Evolutionary conservation across 352 stramenopile species (phyloP).

Genomic region (Aphanomyces cochlioides): DNA sequence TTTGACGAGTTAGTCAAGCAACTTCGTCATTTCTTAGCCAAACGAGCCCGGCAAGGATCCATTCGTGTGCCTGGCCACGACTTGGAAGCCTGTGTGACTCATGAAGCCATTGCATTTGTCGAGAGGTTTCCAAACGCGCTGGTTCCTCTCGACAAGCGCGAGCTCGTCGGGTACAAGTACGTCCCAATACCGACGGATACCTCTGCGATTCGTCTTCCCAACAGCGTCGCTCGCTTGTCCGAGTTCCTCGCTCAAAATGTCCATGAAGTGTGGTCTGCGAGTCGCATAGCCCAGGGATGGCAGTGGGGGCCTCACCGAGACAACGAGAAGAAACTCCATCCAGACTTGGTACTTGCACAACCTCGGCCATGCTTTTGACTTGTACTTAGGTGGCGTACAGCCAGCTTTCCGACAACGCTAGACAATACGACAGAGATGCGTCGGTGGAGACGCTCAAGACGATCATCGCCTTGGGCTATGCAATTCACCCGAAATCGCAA

Average conservation of each 20-base stretch:
- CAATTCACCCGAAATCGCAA: constrained; percentile 47
- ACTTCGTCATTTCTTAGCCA: constrained; percentile 79
- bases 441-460: constrained; percentile 74
- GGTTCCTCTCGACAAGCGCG: constrained; percentile 67
- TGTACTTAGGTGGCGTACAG: constrained; percentile 43
- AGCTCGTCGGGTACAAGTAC: constrained; percentile 81
- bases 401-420: constrained; percentile 64
- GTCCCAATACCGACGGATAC: constrained; percentile 61
- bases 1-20: constrained; percentile 79
- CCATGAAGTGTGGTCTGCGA: constrained; percentile 74
- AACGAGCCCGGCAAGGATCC: constrained; percentile 60
- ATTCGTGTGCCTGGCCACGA: constrained; percentile 45
- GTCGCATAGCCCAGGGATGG: constrained; percentile 65
- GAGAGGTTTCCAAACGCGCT: constrained; percentile 68
- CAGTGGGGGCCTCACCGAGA: constrained; percentile 57
- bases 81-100: constrained; percentile 61
- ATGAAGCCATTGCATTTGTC: constrained; percentile 70
- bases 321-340: constrained; percentile 68
- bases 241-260: constrained; percentile 72
- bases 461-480: constrained; percentile 69
- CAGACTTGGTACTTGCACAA: constrained; percentile 57
- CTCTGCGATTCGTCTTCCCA: constrained; percentile 49
- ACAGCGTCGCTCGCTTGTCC: constrained; percentile 55
- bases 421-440: constrained; percentile 77
- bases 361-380: neutral